These are phyloP conservation scores for Yarrowia galli DNA, from an alignment of 1,139 yeast genomes.

Conservation along the genomic window DNA sequence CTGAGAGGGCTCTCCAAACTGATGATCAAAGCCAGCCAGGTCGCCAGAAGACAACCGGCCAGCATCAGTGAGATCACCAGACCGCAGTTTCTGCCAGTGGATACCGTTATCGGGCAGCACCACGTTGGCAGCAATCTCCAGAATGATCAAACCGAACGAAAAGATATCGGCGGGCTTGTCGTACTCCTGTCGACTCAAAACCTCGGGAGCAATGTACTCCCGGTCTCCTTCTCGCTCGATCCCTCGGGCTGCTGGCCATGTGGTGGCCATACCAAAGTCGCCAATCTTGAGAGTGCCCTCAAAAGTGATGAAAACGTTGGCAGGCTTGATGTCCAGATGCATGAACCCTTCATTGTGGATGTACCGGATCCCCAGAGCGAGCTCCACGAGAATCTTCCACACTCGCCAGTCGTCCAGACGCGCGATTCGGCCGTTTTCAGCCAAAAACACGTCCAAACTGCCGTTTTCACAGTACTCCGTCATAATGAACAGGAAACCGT, in stretches of 20 bases:
- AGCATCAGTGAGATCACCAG: conserved; percentile 96
- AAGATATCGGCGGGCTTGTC: conserved; percentile 95
- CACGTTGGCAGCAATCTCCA: conserved; percentile 96
- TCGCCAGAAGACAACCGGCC: conserved; percentile 83
- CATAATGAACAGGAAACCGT: conserved; percentile 83
- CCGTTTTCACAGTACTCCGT: conserved; percentile 97
- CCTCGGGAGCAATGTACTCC: conserved; percentile 97
- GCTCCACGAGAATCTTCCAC: conserved; percentile 92
- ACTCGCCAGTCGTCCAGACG: conserved; percentile 92
- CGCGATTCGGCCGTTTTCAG: conserved; percentile 78
- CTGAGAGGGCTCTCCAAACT: conserved; percentile 26
- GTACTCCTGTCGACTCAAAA: conserved; percentile 79
- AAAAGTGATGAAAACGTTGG: conserved; percentile 90
- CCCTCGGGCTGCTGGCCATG: conserved; percentile 56
- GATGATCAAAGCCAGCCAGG: conserved; percentile 46
- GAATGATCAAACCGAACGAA: conserved; percentile 87
- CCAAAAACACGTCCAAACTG: conserved; percentile 77
- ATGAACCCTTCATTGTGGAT: conserved; percentile 79
- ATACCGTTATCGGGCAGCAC: conserved; percentile 95
- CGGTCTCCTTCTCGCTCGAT: conserved; percentile 96
- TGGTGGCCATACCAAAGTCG: conserved; percentile 81
- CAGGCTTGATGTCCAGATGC: conserved; percentile 93
- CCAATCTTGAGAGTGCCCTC: conserved; percentile 91
- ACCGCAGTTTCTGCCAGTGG: conserved; percentile 94
- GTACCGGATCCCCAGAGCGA: conserved; percentile 75